Evolutionary conservation across 192 early-diverging fungal genomes (phyloP), one percentile per base, ranked within the genome.

Genomic region (Backusella luteola): DNA sequence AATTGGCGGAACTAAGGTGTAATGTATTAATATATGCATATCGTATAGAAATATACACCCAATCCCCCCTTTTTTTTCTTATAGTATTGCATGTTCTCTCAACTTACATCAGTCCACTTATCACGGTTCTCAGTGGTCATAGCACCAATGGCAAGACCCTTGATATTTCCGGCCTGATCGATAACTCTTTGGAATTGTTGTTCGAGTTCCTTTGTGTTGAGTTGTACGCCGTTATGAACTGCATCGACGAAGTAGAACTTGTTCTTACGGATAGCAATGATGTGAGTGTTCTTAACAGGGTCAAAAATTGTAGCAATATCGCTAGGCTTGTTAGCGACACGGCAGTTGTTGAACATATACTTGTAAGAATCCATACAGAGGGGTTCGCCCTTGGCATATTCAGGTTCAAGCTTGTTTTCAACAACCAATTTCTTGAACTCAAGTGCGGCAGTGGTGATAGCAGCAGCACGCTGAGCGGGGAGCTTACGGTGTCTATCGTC

Each of bases 261-360:
- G 87, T 96, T 98, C 80, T 96, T 92, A 79, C 96, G 91, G 34
- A 95, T 88, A 34, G 97, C 96, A 12, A 92, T 85, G 34, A 98
- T 90, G 82, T 97, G 93, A 79, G 91, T 88, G 88, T 97, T 93
- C 69, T 84, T 79, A 3, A 78, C 73, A 59, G 95, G 93, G 67
- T 95, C 93, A 68, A 88, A 91, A 7, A 84, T 88, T 23, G 85
- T 84, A 59, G 93, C 95, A 74, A 87, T 84, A 83, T 99, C 98
- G 12, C 91, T 90, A 6, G 96, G 95, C 81, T 92, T 92, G 76
- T 84, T 80, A 42, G 98, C 97, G 71, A 97, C 91, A 73, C 98
- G 94, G 84, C 93, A 94, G 41, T 95, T 91, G 84, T 98, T 96
- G 90, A 99, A 99, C 94, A 99, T 91, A 85, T 91, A 97, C 84